Conservation (phyloP, 495 filamentous ascomycete species). For the Hyaloscypha finlandica region DNA sequence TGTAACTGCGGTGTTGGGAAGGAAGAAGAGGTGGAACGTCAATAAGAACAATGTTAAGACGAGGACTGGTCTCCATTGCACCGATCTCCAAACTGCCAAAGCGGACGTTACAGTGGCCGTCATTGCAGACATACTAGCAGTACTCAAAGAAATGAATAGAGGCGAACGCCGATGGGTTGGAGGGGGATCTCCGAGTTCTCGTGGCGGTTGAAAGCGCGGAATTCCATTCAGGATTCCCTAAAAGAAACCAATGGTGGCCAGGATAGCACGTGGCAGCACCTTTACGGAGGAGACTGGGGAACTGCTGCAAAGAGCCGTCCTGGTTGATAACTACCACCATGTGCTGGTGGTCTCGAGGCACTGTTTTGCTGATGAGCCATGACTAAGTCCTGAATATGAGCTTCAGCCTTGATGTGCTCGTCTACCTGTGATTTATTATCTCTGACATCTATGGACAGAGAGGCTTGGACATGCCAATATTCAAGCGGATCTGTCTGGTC, state of each 20-base stretch:
- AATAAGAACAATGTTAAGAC: slow-evolving; percentile 3
- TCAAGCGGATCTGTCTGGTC: too few relatives aligned
- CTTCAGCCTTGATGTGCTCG: too few relatives aligned
- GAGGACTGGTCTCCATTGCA: slow-evolving; percentile 3
- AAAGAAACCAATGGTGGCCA: neutral
- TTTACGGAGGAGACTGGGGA: too few relatives aligned
- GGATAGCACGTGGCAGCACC: neutral
- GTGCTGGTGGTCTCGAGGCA: too few relatives aligned
- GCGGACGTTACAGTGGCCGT: neutral
- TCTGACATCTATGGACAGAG: too few relatives aligned
- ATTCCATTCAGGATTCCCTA: slow-evolving; percentile 2
- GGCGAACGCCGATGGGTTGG: neutral
- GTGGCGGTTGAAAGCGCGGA: neutral
- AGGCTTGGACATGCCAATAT: too few relatives aligned
- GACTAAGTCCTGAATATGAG: too few relatives aligned
- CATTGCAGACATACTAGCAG: neutral
- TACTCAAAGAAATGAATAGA: neutral
- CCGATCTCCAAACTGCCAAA: slow-evolving; percentile 6
- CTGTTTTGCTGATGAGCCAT: too few relatives aligned
- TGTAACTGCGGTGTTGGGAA: neutral
- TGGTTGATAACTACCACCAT: too few relatives aligned
- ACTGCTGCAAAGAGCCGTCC: too few relatives aligned
- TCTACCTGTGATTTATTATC: too few relatives aligned
- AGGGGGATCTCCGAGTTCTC: neutral
- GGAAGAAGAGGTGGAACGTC: slow-evolving; percentile 4